Evolutionary conservation across 106 monocot species (phyloP).

Genomic region (Triglochin maritima): DNA sequence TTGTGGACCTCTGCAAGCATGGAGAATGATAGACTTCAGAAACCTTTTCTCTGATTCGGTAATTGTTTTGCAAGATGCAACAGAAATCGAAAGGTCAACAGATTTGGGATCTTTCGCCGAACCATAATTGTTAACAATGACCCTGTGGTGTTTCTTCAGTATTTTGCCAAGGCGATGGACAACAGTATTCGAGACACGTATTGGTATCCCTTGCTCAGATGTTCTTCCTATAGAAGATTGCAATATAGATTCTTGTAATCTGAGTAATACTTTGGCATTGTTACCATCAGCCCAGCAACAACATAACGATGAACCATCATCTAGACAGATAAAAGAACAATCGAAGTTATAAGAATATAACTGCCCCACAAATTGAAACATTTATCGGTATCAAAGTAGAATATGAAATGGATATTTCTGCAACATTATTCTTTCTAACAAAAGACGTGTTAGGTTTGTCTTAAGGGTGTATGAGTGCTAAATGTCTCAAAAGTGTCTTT

Average conservation of each 20-base stretch:
- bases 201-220: background rate
- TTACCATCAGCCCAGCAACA: constrained; percentile 69
- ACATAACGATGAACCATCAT: constrained; percentile 72
- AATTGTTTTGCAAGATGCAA: constrained; percentile 32
- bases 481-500: no score
- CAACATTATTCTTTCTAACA: no score
- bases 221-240: constrained; percentile 12
- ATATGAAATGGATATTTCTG: background rate
- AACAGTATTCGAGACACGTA: constrained; percentile 16
- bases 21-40: constrained; percentile 40
- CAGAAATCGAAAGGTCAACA: constrained; percentile 31
- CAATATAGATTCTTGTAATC: constrained; percentile 31
- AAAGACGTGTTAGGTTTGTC: no score
- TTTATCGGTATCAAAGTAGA: background rate
- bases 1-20: constrained; percentile 45
- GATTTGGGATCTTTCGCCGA: constrained; percentile 25
- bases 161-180: constrained; percentile 37
- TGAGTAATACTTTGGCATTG: constrained; percentile 51
- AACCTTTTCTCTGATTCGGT: constrained; percentile 44
- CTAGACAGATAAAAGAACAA: constrained; percentile 16
- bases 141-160: constrained; percentile 50
- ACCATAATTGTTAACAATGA: constrained; percentile 40
- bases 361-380: background rate
- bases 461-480: no score
- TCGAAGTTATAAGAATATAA: background rate